A percentile compares a stretch with the other conserved stretches of the same genome.
Conservation (phyloP, 345 rosid species). For the Salix purpurea region DNA sequence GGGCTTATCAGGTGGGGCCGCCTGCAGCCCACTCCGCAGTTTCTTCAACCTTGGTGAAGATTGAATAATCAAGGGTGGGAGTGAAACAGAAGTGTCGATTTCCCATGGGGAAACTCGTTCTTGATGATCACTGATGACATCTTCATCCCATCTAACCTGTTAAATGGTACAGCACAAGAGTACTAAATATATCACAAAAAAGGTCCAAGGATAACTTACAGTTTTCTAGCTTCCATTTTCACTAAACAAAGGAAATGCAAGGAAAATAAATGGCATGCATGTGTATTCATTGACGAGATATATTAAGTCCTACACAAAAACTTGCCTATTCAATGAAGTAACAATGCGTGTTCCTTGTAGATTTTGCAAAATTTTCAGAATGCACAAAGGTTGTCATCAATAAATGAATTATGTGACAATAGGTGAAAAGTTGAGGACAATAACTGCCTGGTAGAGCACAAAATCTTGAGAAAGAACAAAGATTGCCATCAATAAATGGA, state of each 20-base stretch:
- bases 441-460: too few species aligned
- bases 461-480: too few species aligned
- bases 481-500: too few species aligned
- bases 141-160: conserved; percentile 90
- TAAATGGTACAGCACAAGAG: neutral
- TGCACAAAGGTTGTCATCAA: neutral
- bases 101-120: conserved; percentile 92
- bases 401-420: neutral
- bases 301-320: too few species aligned
- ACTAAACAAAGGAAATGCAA: neutral
- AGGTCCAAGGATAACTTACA: neutral
- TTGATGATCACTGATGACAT: conserved; percentile 46
- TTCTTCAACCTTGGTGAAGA: conserved; percentile 81
- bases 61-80: conserved; percentile 64
- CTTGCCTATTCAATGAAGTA: too few species aligned
- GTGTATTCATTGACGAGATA: too few species aligned
- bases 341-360: too few species aligned
- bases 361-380: neutral
- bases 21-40: conserved; percentile 57
- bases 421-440: neutral
- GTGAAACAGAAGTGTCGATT: conserved; percentile 71
- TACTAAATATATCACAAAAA: neutral
- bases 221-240: neutral
- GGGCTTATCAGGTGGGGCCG: conserved; percentile 47
- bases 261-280: neutral